A percentile compares a stretch with the other conserved stretches of the same genome.
These are phyloP conservation scores for Adansonia grandidieri DNA, from an alignment of 441 rosid species.

Conservation along the genomic window DNA sequence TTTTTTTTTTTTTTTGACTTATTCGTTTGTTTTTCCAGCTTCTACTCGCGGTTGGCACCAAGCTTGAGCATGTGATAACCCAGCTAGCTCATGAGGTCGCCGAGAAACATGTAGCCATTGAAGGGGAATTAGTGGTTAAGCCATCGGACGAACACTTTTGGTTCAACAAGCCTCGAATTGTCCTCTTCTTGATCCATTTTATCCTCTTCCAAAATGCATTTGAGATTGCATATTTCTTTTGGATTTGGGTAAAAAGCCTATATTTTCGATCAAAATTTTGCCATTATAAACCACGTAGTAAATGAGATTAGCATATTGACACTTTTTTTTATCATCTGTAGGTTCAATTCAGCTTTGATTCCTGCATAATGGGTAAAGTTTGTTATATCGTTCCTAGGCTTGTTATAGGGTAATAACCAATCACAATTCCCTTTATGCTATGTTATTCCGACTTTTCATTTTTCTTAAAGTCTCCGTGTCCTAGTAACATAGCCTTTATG, in stretches of 20 bases:
- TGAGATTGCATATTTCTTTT: conserved; percentile 67
- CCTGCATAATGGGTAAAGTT: conserved; percentile 72
- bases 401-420: conserved; percentile 54
- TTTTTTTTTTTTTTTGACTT: not conserved
- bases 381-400: conserved; percentile 61
- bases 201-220: conserved; percentile 70
- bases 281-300: not conserved
- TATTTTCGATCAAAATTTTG: not conserved
- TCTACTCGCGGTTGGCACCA: conserved; percentile 66
- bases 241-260: conserved; percentile 59
- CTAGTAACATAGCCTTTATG: too few species aligned
- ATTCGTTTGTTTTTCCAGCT: conserved; percentile 38
- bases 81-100: conserved; percentile 72
- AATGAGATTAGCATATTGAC: conserved; percentile 2
- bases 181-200: conserved; percentile 63
- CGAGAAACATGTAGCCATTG: conserved; percentile 59
- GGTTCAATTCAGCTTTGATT: conserved; percentile 63
- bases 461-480: too few species aligned
- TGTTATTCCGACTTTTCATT: too few species aligned
- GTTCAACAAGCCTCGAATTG: conserved; percentile 49
- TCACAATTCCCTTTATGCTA: not conserved
- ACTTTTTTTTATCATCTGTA: conserved; percentile 30
- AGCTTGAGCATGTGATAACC: conserved; percentile 63
- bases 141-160: conserved; percentile 70
- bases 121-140: conserved; percentile 62